Evolutionary conservation across 2,329 filamentous ascomycete species (phyloP), one percentile per base, ranked within the genome.

Genomic region (Paraphoma sp.): DNA sequence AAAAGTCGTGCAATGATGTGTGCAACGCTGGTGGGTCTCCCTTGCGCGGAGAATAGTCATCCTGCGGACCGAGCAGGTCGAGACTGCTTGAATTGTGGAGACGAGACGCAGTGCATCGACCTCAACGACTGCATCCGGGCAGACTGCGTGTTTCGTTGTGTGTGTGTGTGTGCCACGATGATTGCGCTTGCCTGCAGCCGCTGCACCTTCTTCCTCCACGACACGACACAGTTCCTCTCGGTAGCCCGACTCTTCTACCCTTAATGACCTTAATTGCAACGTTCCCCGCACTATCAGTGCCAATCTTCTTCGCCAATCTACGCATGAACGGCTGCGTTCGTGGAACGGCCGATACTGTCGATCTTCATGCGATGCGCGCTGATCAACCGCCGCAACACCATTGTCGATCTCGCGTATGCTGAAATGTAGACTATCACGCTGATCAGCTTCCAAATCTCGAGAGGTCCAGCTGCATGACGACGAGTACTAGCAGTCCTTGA

Each of bases 31-130:
- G 12, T 29, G 45, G 31, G 16, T 16, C 40, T 31, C 45, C 51
- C 51, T 49, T 54, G 45, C 45, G 18, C 51, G 51, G 51, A 36
- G 51, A 54, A 44, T 54, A 48, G 30, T 45, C 38, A 23, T 41
- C 16, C 28, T 36, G 44, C 36, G 45, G 29, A 44, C 51, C 48
- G 14, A 28, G 45, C 44, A 48, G 43, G 43, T 48, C 45, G 40
- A 36, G 44, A 48, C 38, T 36, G 36, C 9, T 36, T 43, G 16
- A 28, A n/a, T 2, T 36, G 36, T 48, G 44, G 38, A 42, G 40
- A 14, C n/a, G 42, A 18, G n/a, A 23, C 44, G 18, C 49, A 28
- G 36, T 23, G 10, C 33, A 36, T 36, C 33, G 10, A 36, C 10
- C 33, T 47, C 50, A 12, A 46, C 50, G 18, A 18, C 33, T 53